Evolutionary conservation across 1,284 basidiomycete genomes (phyloP).

Genomic region (Inonotus obliquus): DNA sequence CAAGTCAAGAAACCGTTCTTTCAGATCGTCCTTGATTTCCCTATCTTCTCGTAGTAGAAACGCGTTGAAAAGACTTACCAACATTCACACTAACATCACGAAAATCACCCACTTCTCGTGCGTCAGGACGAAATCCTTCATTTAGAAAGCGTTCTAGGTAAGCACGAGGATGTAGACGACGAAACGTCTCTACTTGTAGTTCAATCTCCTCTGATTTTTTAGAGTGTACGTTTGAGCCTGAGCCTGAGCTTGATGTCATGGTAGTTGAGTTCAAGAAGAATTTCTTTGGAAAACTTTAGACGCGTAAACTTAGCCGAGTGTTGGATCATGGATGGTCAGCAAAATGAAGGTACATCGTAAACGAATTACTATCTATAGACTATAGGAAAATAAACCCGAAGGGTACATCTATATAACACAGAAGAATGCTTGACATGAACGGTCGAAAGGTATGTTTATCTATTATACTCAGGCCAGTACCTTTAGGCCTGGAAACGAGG

Average conservation of each 20-base stretch:
- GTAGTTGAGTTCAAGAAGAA: not conserved
- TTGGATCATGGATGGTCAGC: no score
- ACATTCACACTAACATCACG: conserved; percentile 67
- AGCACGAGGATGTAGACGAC: conserved; percentile 74
- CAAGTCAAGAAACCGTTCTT: not conserved
- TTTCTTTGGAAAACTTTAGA: not conserved
- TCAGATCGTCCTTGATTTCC: not conserved
- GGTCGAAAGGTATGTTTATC: no score
- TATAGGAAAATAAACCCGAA: no score
- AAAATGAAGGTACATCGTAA: no score
- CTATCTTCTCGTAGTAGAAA: conserved; percentile 4
- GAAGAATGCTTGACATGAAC: no score
- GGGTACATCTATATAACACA: no score
- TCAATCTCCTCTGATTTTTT: conserved; percentile 13
- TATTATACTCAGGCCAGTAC: no score
- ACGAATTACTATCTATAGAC: no score
- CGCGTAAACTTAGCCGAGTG: not conserved
- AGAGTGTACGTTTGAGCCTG: not conserved
- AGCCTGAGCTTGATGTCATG: conserved; percentile 6
- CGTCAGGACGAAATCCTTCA: conserved; percentile 72
- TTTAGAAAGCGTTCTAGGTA: conserved; percentile 78
- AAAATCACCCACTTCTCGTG: conserved; percentile 57
- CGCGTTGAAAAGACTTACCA: conserved; percentile 43
- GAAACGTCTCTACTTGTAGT: conserved; percentile 68
- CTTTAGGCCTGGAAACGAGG: no score